Evolutionary conservation across 2,329 filamentous ascomycete genomes (phyloP), one percentile per base, ranked within the genome.

Genomic region (Microcyclospora tardicrescens): DNA sequence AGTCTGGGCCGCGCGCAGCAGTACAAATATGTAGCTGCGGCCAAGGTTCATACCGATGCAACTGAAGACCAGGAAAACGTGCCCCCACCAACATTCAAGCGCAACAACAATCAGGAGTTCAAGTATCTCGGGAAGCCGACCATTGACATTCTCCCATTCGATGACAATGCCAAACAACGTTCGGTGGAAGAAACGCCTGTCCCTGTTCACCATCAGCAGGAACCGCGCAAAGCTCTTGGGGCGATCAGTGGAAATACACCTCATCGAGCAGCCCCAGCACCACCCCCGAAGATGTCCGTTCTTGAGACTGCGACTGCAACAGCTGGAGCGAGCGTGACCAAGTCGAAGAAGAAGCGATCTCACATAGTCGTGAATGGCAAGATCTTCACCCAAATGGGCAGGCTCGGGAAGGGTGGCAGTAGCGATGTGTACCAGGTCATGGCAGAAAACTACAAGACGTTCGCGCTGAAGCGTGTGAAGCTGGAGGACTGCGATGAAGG

Each of bases 361-460:
- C 80, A 89, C 41, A 73, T 96, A 42, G 79, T 80, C 34, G 79
- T 98, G 44, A 98, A 98, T 55, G 84, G 85, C 43, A 93, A 93
- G 56, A 75, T 79, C 28, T 98, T 93, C 56, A 91, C 86, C 15
- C 75, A 89, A 34, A 74, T 96, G 45, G 87, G 94, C 58, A 84
- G 82, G 49, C 79, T 98, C 48, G 91, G 91, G 9, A 80, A 87
- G 41, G 91, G 91, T 45, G 91, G 91, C 27, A 95, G 85, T 50
- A 87, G 82, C 36, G 87, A 93, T 55, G 91, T 98, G 2, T 98
- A 94, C 61, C 80, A 86, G 34, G 91, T 98, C 28, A 93, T 93
- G 68, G 89, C 91, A 0, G 91, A 98, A 60, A 96, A 95, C 55
- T 87, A 85, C 54, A 93, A 87, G 59, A 84, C 94, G 61, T 87